These are phyloP conservation scores for Calophaca sinica DNA, from an alignment of 306 rosid genomes.

Conservation along the genomic window DNA sequence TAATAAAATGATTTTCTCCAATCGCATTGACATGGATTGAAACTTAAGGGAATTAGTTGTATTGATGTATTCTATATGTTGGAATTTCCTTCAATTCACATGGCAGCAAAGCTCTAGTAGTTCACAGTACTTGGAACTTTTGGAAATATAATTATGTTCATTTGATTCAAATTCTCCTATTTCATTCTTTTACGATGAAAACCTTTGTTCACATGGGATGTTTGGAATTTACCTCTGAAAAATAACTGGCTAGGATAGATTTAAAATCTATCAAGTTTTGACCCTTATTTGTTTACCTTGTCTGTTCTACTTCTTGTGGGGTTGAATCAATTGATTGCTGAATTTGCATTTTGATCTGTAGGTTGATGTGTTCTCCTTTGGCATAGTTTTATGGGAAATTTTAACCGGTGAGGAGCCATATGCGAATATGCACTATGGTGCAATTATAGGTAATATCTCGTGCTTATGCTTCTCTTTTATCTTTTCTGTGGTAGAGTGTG, in stretches of 20 bases:
- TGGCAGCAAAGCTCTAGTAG: not conserved
- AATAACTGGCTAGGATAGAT: not conserved
- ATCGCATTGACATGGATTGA: not conserved
- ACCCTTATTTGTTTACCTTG: constrained; percentile 18
- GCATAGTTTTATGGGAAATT: constrained; percentile 94
- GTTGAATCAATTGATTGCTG: constrained; percentile 12
- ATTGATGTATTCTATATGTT: constrained; percentile 37
- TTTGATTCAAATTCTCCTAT: constrained; percentile 7
- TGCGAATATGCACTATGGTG: constrained; percentile 98
- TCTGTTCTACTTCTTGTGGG: constrained; percentile 20
- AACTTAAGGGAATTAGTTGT: not conserved
- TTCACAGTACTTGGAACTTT: constrained; percentile 25
- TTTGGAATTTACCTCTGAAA: constrained; percentile 12
- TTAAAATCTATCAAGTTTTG: constrained; percentile 27
- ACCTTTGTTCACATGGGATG: constrained; percentile 19
- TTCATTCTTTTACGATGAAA: constrained; percentile 4
- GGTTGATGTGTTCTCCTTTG: constrained; percentile 97
- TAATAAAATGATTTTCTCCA: constrained; percentile 26
- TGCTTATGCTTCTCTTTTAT: constrained; percentile 24
- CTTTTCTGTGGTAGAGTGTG: constrained; percentile 13
- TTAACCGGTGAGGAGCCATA: constrained; percentile 97
- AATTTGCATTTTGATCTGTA: constrained; percentile 44
- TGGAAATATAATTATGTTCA: constrained; percentile 16
- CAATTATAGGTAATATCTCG: constrained; percentile 73
- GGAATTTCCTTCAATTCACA: constrained; percentile 13